phyloP scores from a whole-genome alignment of 2,329 filamentous ascomycete genomes.

The Arthrobotrys conoides region DNA sequence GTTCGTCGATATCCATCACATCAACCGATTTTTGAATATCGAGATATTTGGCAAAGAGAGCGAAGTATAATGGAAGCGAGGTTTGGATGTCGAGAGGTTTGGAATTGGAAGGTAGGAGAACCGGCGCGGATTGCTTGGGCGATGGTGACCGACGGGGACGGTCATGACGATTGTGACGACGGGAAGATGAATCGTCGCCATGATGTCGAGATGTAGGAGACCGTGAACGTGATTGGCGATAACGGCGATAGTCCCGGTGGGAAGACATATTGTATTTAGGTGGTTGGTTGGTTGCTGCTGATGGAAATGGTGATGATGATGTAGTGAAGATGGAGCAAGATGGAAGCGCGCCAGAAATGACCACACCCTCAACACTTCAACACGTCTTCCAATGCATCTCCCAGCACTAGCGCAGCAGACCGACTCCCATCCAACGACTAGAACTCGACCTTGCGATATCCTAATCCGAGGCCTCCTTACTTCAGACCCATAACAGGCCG shows the following conservation, averaged over 20 bases:
- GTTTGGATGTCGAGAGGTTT: slow-evolving; percentile 75
- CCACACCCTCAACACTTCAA: slow-evolving; percentile 56
- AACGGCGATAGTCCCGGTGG: slow-evolving; percentile 21
- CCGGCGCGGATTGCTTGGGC: slow-evolving; percentile 52
- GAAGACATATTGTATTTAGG: slow-evolving; percentile 25
- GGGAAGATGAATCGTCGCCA: slow-evolving; percentile 36
- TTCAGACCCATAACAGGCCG: background rate
- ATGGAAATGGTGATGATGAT: background rate
- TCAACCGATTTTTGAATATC: slow-evolving; percentile 86
- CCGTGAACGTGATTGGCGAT: slow-evolving; percentile 31
- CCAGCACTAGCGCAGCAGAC: too few relatives aligned
- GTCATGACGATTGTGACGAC: slow-evolving; percentile 38
- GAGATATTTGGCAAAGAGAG: slow-evolving; percentile 81
- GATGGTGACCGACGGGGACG: slow-evolving; percentile 65
- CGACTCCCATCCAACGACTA: background rate
- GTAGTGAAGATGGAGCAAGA: background rate
- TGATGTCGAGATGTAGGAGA: slow-evolving; percentile 49
- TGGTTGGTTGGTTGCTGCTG: slow-evolving; percentile 9
- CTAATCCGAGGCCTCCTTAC: too few relatives aligned
- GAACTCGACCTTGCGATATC: background rate
- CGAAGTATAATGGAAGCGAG: slow-evolving; percentile 72
- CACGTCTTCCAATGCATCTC: slow-evolving; percentile 30
- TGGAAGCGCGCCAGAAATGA: slow-evolving; percentile 49
- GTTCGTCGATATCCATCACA: slow-evolving; percentile 76
- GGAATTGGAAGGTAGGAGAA: slow-evolving; percentile 73